phyloP scores from a whole-genome alignment of 345 rosid species.

The Fremontodendron californicum region DNA sequence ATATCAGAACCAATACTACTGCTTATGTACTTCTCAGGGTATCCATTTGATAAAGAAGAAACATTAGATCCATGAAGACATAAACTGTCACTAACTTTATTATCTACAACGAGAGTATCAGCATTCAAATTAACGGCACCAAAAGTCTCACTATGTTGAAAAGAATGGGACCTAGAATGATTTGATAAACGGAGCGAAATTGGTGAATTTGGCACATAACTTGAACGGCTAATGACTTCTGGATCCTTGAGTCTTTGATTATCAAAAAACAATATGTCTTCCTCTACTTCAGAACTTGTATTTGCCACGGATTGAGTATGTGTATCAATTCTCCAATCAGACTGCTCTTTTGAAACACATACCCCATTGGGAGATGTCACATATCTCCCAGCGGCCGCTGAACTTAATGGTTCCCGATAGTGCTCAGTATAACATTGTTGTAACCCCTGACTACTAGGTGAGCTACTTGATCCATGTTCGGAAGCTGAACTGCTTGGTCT shows the following conservation, averaged over 20 bases:
- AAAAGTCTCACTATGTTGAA: slow-evolving; percentile 26
- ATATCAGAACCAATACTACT: slow-evolving; percentile 34
- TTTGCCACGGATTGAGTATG: slow-evolving; percentile 23
- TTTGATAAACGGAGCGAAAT: slow-evolving; percentile 32
- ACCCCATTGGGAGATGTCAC: slow-evolving; percentile 25
- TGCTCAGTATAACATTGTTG: slow-evolving; percentile 33
- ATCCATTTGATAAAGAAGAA: slow-evolving; percentile 42
- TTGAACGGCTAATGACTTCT: slow-evolving; percentile 38
- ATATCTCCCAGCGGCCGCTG: slow-evolving; percentile 27
- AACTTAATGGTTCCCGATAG: slow-evolving; percentile 22
- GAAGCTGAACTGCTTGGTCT: slow-evolving; percentile 27
- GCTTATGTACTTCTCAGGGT: slow-evolving; percentile 34
- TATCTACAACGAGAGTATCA: slow-evolving; percentile 32
- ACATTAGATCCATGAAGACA: slow-evolving; percentile 29
- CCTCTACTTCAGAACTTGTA: slow-evolving; percentile 42
- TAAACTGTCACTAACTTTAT: slow-evolving; percentile 26
- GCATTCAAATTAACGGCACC: slow-evolving; percentile 25
- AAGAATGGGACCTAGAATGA: slow-evolving; percentile 44
- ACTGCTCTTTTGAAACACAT: slow-evolving; percentile 25
- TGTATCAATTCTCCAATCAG: slow-evolving; percentile 35
- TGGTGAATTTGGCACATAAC: slow-evolving; percentile 38
- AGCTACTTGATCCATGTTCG: slow-evolving; percentile 40
- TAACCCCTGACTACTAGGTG: slow-evolving; percentile 29
- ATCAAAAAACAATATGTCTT: slow-evolving; percentile 57
- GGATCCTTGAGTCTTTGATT: slow-evolving; percentile 60